Percentiles rank a stretch among this genome's conserved stretches.
Evolutionary conservation across 192 early-diverging fungal species (phyloP).

Genomic region (Coemansia sp.): DNA sequence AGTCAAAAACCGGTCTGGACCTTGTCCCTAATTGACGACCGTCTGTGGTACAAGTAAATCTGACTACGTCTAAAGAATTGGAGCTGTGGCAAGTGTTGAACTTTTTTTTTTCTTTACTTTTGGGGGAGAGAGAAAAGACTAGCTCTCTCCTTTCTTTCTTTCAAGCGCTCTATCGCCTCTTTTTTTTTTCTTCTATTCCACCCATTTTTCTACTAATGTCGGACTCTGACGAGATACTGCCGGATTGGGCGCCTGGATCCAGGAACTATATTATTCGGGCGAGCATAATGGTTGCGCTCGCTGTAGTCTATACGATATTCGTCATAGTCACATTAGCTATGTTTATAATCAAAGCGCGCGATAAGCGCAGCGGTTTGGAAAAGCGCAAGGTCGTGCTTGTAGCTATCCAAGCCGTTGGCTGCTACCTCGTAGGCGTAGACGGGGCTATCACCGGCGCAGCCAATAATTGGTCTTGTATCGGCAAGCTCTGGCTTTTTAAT

Average conservation of each 20-base stretch:
- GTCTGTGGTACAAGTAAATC: not conserved
- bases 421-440: slow-evolving; percentile 27
- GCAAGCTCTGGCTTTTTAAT: slow-evolving; percentile 42
- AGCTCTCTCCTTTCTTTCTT: not conserved
- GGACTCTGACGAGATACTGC: slow-evolving; percentile 10
- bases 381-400: slow-evolving; percentile 34
- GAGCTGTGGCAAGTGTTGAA: not conserved
- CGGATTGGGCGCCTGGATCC: slow-evolving; percentile 29
- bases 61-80: not conserved
- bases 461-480: slow-evolving; percentile 43
- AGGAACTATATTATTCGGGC: slow-evolving; percentile 28
- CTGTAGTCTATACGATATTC: slow-evolving; percentile 23
- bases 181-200: slow-evolving; percentile 8
- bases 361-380: slow-evolving; percentile 37
- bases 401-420: slow-evolving; percentile 27
- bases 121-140: not conserved
- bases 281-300: slow-evolving; percentile 6
- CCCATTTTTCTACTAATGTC: not conserved
- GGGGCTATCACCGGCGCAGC: slow-evolving; percentile 28
- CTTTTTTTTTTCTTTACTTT: not conserved
- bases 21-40: not conserved
- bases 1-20: not conserved
- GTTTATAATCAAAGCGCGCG: slow-evolving; percentile 25
- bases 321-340: slow-evolving; percentile 19
- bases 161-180: not conserved